A percentile compares a stretch with the other conserved stretches of the same genome.
Evolutionary conservation across 2,329 filamentous ascomycete genomes (phyloP).

Genomic region (Penicillium sp.): DNA sequence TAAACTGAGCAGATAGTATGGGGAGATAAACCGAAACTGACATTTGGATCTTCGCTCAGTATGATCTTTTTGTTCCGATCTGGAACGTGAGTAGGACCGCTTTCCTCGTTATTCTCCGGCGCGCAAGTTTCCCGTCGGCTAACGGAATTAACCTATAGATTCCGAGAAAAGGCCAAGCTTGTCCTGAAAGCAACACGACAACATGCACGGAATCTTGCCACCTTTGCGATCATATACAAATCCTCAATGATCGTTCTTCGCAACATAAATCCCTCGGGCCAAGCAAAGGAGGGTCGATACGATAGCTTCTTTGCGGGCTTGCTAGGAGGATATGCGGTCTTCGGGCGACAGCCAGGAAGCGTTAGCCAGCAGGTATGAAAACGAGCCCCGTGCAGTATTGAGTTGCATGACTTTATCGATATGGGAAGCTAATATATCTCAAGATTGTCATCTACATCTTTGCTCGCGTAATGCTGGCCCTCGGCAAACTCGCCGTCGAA

Average conservation of each 20-base stretch:
- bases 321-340: constrained; percentile 88
- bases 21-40: constrained; percentile 14
- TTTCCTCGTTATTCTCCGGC: neutral
- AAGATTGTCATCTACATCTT: constrained; percentile 98
- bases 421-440: constrained; percentile 6
- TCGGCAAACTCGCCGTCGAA: constrained; percentile 80
- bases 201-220: constrained; percentile 87
- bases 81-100: constrained; percentile 64
- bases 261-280: constrained; percentile 47
- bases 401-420: neutral
- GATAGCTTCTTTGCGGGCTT: constrained; percentile 86
- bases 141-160: constrained; percentile 32
- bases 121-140: constrained; percentile 7
- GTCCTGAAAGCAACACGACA: constrained; percentile 84
- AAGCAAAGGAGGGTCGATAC: constrained; percentile 65
- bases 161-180: constrained; percentile 74
- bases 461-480: constrained; percentile 79
- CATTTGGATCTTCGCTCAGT: constrained; percentile 42
- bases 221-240: constrained; percentile 92
- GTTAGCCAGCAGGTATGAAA: constrained; percentile 70
- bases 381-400: neutral
- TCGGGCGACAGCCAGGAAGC: constrained; percentile 75
- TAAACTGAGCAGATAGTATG: neutral
- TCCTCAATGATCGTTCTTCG: constrained; percentile 73
- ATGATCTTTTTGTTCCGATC: constrained; percentile 98